A percentile compares a stretch with the other conserved stretches of the same genome.
Conservation (phyloP, 495 filamentous ascomycete genomes). For the Tuber magnatum region DNA sequence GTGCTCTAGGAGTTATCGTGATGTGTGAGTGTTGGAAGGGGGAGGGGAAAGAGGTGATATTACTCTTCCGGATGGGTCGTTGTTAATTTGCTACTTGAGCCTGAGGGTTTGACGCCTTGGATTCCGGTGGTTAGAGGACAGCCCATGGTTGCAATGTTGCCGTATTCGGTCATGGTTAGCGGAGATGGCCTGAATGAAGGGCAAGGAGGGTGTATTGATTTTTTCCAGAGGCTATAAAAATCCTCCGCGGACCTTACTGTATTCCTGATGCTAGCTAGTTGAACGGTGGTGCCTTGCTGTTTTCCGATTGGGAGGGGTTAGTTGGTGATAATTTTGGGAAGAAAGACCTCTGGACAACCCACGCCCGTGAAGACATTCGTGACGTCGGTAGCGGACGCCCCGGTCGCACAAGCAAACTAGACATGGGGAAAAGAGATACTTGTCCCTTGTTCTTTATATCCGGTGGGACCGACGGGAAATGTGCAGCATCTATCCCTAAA, state of each 20-base stretch:
- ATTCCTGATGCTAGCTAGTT: constrained; percentile 59
- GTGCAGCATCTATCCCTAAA: constrained; percentile 43
- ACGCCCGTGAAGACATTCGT: constrained; percentile 54
- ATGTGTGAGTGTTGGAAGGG: neutral
- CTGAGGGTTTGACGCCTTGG: constrained; percentile 54
- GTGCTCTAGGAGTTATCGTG: constrained; percentile 45
- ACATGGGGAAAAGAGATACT: constrained; percentile 25
- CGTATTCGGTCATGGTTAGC: neutral
- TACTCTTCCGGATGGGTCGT: constrained; percentile 67
- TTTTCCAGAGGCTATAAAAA: constrained; percentile 58
- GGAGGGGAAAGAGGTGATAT: constrained; percentile 45
- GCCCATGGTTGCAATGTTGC: constrained; percentile 54
- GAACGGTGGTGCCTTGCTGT: constrained; percentile 47
- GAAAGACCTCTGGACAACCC: neutral
- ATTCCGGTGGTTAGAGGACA: constrained; percentile 56
- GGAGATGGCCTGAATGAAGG: neutral
- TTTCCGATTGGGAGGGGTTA: neutral
- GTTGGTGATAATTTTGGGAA: no score
- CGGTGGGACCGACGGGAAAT: neutral
- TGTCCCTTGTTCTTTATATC: neutral
- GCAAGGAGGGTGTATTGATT: neutral
- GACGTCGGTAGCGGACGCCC: constrained; percentile 58
- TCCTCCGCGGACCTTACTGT: constrained; percentile 59
- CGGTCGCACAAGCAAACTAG: constrained; percentile 54
- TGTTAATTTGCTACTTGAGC: constrained; percentile 51